Evolutionary conservation across 768 basidiomycete species (phyloP).

Genomic region (Lentinula edodes): DNA sequence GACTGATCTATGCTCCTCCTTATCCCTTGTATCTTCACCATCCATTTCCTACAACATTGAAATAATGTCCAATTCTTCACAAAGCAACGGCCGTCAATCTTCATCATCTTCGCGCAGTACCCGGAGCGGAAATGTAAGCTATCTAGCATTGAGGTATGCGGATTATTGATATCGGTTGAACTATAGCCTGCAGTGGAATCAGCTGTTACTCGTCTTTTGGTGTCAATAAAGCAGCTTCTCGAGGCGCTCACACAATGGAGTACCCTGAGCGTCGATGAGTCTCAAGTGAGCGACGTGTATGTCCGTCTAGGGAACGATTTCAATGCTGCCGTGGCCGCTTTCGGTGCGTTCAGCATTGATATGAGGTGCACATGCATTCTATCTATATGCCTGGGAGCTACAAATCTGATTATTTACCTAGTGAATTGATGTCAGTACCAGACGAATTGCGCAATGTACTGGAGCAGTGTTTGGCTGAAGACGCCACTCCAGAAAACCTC

Average conservation of each 20-base stretch:
- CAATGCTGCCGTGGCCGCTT: constrained; percentile 88
- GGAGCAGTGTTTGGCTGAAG: constrained; percentile 88
- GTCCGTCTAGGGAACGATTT: constrained; percentile 97
- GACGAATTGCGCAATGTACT: constrained; percentile 84
- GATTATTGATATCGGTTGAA: not conserved
- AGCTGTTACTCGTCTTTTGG: constrained; percentile 85
- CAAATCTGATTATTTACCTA: constrained; percentile 24
- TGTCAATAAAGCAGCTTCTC: constrained; percentile 92
- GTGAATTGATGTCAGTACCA: constrained; percentile 85
- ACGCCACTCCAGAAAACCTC: constrained; percentile 79
- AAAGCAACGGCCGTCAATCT: not conserved
- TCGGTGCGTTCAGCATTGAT: constrained; percentile 76
- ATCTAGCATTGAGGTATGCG: constrained; percentile 9
- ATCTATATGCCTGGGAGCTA: not conserved
- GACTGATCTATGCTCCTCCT: not conserved
- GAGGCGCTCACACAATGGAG: constrained; percentile 88
- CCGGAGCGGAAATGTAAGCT: constrained; percentile 23
- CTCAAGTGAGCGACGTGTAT: constrained; percentile 92
- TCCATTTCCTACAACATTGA: too few relatives aligned
- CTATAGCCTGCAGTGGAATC: constrained; percentile 80
- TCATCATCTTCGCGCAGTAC: constrained; percentile 5
- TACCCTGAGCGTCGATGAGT: constrained; percentile 61
- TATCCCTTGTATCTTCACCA: not conserved
- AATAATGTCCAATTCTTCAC: not conserved
- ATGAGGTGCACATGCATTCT: constrained; percentile 70